Conservation (phyloP, 1,284 basidiomycete species). For the Boletus sp. region DNA sequence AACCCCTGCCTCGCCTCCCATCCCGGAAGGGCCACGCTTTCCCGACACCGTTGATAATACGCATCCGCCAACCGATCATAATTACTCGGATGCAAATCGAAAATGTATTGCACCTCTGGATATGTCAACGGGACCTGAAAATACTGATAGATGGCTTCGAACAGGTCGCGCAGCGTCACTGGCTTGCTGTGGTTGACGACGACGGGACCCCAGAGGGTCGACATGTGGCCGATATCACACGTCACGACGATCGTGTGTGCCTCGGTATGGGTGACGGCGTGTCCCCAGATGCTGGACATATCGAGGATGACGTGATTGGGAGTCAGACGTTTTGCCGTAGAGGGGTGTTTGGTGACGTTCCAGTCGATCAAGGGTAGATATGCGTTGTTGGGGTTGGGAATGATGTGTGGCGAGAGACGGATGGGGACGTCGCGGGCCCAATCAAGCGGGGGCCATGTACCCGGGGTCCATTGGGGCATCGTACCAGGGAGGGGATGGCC, state of each 20-base stretch:
- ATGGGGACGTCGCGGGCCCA: slow-evolving; percentile 23
- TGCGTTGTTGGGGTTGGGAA: slow-evolving; percentile 37
- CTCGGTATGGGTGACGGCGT: slow-evolving; percentile 30
- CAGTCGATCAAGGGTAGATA: slow-evolving; percentile 36
- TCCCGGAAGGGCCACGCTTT: slow-evolving; percentile 26
- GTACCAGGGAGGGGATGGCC: slow-evolving; percentile 34
- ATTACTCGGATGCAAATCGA: slow-evolving; percentile 18
- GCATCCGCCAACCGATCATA: slow-evolving; percentile 26
- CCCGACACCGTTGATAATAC: slow-evolving; percentile 23
- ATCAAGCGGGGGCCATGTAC: slow-evolving; percentile 33
- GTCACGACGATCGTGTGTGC: slow-evolving; percentile 27
- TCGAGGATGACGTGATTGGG: slow-evolving; percentile 29
- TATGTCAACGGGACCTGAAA: slow-evolving; percentile 35
- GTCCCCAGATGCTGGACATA: slow-evolving; percentile 20
- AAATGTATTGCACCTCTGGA: slow-evolving; percentile 31
- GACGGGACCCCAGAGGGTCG: slow-evolving; percentile 36
- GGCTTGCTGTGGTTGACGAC: slow-evolving; percentile 22
- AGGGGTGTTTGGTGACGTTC: slow-evolving; percentile 38
- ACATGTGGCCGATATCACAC: slow-evolving; percentile 26
- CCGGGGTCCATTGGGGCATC: slow-evolving; percentile 31
- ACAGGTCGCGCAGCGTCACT: slow-evolving; percentile 36
- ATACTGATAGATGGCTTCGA: slow-evolving; percentile 37
- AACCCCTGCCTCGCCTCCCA: slow-evolving; percentile 36
- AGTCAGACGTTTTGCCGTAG: slow-evolving; percentile 35
- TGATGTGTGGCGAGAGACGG: slow-evolving; percentile 33